Evolutionary conservation across 176 grass and related monocot species (phyloP).

Genomic region (Carex kokanica): DNA sequence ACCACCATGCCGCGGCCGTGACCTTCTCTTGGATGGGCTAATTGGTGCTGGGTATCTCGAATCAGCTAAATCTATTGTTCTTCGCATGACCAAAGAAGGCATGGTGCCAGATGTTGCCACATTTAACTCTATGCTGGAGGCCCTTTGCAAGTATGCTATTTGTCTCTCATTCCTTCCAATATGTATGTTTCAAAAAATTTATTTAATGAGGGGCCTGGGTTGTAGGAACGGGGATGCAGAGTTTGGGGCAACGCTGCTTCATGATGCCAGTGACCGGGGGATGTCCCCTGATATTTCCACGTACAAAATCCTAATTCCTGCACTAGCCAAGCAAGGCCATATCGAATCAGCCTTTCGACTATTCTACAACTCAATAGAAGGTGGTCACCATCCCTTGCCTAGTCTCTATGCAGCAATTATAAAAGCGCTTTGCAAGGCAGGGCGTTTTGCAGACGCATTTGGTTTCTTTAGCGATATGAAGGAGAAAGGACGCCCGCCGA

Average conservation of each 20-base stretch:
- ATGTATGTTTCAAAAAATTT: neutral
- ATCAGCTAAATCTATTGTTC: slow-evolving; percentile 76
- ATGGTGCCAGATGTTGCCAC: slow-evolving; percentile 73
- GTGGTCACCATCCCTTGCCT: slow-evolving; percentile 76
- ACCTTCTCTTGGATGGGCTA: slow-evolving; percentile 79
- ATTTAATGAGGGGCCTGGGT: neutral
- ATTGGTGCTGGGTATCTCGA: slow-evolving; percentile 73
- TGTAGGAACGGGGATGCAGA: slow-evolving; percentile 48
- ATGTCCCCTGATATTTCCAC: slow-evolving; percentile 89
- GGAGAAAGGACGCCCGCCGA: slow-evolving; percentile 52
- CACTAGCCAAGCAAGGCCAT: slow-evolving; percentile 70
- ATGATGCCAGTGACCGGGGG: slow-evolving; percentile 58
- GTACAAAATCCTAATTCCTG: slow-evolving; percentile 84
- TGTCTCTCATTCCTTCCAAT: neutral
- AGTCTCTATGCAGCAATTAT: slow-evolving; percentile 82
- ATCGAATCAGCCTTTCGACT: slow-evolving; percentile 73
- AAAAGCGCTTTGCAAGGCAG: slow-evolving; percentile 80
- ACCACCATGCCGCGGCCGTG: slow-evolving; percentile 69
- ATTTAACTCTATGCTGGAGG: slow-evolving; percentile 86
- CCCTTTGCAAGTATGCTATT: slow-evolving; percentile 42
- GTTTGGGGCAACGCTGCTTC: slow-evolving; percentile 52
- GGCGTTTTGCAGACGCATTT: slow-evolving; percentile 70
- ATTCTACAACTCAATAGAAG: slow-evolving; percentile 69
- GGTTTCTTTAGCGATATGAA: slow-evolving; percentile 85
- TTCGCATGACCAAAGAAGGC: slow-evolving; percentile 94